Conservation (phyloP, 78 protist species). For the Ministeria vibrans region DNA sequence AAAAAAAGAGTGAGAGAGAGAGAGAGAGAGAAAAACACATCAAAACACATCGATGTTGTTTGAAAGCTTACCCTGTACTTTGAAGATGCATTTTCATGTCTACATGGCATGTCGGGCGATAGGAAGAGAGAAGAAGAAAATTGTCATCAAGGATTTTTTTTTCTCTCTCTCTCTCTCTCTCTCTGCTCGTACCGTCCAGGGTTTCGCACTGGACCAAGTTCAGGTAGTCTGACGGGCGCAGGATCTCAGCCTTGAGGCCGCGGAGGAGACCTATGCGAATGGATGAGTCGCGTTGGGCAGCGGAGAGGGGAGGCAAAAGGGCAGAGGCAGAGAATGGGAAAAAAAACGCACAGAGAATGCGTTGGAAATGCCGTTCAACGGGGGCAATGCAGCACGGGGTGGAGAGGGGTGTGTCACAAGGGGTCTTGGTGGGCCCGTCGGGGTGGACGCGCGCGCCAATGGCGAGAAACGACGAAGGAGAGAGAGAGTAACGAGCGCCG, state of each 20-base stretch:
- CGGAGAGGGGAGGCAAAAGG: background rate
- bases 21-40: no score
- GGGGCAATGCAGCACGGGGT: background rate
- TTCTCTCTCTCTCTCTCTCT: no score
- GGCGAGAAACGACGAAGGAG: background rate
- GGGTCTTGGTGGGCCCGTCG: background rate
- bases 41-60: no score
- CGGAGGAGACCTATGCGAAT: slow-evolving; percentile 30
- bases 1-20: no score
- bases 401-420: background rate
- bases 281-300: background rate
- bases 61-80: no score
- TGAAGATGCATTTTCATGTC: slow-evolving; percentile 88
- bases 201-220: slow-evolving; percentile 92
- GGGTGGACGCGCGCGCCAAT: background rate
- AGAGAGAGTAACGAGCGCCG: background rate
- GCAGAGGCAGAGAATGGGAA: background rate
- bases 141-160: background rate
- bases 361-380: background rate
- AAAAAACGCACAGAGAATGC: background rate
- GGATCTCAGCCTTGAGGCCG: slow-evolving; percentile 67
- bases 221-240: slow-evolving; percentile 71
- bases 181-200: slow-evolving; percentile 67
- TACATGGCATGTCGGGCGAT: background rate
- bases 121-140: background rate